Evolutionary conservation across 1,139 yeast genomes (phyloP), one percentile per base, ranked within the genome.

Genomic region (Blastobotrys proliferans): DNA sequence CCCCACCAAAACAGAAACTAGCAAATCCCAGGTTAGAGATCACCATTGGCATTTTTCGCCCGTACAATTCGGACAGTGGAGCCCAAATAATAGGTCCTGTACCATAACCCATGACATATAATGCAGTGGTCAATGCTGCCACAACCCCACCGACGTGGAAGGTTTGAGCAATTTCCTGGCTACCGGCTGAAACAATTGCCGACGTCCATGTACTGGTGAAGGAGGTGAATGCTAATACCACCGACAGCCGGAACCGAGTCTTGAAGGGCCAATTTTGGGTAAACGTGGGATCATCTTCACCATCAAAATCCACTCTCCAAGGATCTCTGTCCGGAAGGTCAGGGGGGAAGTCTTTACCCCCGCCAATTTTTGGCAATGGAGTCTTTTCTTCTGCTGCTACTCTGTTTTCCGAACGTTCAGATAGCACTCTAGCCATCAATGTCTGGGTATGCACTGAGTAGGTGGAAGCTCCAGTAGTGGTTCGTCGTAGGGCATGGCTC

Each of bases 51-150:
- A 70, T 61, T 56, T 74, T 75, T 62, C 95, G 75, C 40, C 95
- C 95, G 53, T 72, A 80, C 40, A 82, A 59, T 61, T 83, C 94
- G 6, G 90, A 84, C 58, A 4, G 31, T 16, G 95, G 95, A 17
- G 92, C 94, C 79, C 85, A 85, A 30, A 83, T 53, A 29, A 83
- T 67, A 6, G 95, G 95, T 14, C 95, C 94, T 0, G 83, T 73
- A 0, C 94, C 94, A 61, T 84, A 84, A 17, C 95, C 95, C 34
- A 82, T 57, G 17, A 86, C 94, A 54, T 76, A 86, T 22, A 85
- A 68, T 0, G 94, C 78, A 10, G 84, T 72, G 41, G 85, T 83
- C 34, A 85, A 68, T 51, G 10, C 44, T 3, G 51, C 72, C 2
- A 61, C 66, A 4, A 55, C 62, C 2, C 45, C 38, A 6, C 63